These are phyloP conservation scores for Fusarium bulbicola DNA, from an alignment of 2,329 filamentous ascomycete species.

Conservation along the genomic window DNA sequence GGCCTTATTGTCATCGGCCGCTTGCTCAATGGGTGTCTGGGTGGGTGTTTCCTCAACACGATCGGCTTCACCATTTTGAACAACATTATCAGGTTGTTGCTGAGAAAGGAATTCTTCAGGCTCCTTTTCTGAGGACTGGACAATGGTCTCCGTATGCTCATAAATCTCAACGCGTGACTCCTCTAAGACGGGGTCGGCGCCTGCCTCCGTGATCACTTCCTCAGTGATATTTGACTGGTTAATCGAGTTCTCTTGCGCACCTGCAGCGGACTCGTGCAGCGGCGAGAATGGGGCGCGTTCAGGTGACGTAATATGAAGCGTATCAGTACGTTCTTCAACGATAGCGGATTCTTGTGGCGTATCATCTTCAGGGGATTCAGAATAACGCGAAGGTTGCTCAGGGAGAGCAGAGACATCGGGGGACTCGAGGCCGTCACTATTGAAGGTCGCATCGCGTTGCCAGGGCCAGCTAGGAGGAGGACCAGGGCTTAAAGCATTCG, in stretches of 20 bases:
- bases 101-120: background rate
- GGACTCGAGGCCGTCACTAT: conserved; percentile 8
- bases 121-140: conserved; percentile 33
- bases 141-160: conserved; percentile 23
- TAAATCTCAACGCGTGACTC: conserved; percentile 19
- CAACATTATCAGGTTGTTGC: background rate
- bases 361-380: conserved; percentile 2
- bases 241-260: background rate
- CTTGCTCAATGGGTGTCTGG: conserved; percentile 11
- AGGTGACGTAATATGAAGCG: background rate
- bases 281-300: background rate
- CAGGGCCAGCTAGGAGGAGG: conserved; percentile 26
- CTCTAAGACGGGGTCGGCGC: background rate
- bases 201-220: background rate
- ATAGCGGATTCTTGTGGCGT: background rate
- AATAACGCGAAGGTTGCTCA: background rate
- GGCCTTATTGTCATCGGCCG: background rate
- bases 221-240: background rate
- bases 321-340: background rate
- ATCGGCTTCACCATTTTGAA: conserved; percentile 2
- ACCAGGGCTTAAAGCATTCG: conserved; percentile 12
- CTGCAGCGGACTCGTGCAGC: conserved; percentile 7
- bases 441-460: conserved; percentile 26
- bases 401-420: conserved; percentile 4
- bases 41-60: conserved; percentile 24